Base-by-base conservation (phyloP, 176 grass and related monocot species). In the Elaeis guineensis region DNA sequence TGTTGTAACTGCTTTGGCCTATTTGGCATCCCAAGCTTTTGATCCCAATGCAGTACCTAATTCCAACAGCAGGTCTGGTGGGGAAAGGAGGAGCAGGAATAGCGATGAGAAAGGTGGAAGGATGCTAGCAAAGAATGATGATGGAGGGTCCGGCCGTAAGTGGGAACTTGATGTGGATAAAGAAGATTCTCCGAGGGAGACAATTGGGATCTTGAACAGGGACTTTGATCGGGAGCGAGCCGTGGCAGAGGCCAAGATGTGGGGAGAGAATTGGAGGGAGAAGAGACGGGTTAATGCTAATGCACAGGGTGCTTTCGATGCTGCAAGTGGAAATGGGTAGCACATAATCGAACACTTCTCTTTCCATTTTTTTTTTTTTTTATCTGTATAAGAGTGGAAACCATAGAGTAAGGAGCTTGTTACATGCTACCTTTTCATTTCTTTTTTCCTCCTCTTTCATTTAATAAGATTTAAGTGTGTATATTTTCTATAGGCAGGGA, bases 221-320 rank as follows among this genome's bases (percentile, higher is more conserved):
- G 90, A 95, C 58, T 74, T 75, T 0, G 79, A 89, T 18, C 67
- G 90, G 28, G 85, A 95, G 72, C 72, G 77, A 19, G 80, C 83
- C 51, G 75, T 95, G 56, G 90, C 82, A 0, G 90, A 95, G 67
- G 90, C 90, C 0, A 89, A 80, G 69, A 83, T 90, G 74, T 95
- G 90, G 90, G 90, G 90, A 1, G 82, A 86, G 77, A 90, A 95
- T 51, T 95, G 86, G 86, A 68, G 90, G 51, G 90, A 95, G 63
- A 95, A 95, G 63, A 75, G 70, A 29, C 86, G 72, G 8, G 79
- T 74, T 0, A 64, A 62, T 19, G 63, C 64, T n/a, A 80, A 95
- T 14, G 62, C 50, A 30, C 54, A 95, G 29, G 81, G 77, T 6
- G 63, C 55, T 59, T 64, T 66, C 48, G 73, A 86, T 77, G 71